A percentile compares a stretch with the other conserved stretches of the same genome.
These are phyloP conservation scores for Micractinium conductrix DNA, from an alignment of 139 green algal species.

Conservation along the genomic window DNA sequence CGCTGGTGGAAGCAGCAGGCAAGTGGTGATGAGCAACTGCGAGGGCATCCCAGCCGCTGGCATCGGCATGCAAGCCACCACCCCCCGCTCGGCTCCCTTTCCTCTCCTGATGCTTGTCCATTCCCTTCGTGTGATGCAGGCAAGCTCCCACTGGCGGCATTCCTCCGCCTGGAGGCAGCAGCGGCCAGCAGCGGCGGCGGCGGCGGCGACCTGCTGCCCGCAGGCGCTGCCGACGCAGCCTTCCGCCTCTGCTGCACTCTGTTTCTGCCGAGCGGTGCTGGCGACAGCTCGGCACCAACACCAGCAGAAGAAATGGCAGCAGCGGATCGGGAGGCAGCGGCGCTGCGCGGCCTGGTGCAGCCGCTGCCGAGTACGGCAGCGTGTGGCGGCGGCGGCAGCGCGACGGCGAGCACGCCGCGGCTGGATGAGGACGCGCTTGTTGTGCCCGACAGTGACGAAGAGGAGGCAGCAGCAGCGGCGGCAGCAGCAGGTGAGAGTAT, in stretches of 20 bases:
- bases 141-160: background rate
- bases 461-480: background rate
- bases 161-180: constrained; percentile 9
- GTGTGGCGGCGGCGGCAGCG: background rate
- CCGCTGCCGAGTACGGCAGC: background rate
- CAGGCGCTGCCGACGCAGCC: background rate
- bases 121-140: constrained; percentile 12
- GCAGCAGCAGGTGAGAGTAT: no score
- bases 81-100: no score
- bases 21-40: no score
- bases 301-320: background rate
- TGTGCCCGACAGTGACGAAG: constrained; percentile 1
- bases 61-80: no score
- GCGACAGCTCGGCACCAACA: background rate
- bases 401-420: background rate
- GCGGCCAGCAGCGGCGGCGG: background rate
- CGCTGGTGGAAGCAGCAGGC: background rate
- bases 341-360: background rate
- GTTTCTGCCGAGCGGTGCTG: background rate
- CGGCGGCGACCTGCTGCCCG: background rate
- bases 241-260: constrained; percentile 13
- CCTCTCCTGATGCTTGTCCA: no score
- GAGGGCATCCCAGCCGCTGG: no score
- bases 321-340: background rate
- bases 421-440: background rate